Evolutionary conservation across 2,329 filamentous ascomycete genomes (phyloP).

Genomic region (Phoma sp.): DNA sequence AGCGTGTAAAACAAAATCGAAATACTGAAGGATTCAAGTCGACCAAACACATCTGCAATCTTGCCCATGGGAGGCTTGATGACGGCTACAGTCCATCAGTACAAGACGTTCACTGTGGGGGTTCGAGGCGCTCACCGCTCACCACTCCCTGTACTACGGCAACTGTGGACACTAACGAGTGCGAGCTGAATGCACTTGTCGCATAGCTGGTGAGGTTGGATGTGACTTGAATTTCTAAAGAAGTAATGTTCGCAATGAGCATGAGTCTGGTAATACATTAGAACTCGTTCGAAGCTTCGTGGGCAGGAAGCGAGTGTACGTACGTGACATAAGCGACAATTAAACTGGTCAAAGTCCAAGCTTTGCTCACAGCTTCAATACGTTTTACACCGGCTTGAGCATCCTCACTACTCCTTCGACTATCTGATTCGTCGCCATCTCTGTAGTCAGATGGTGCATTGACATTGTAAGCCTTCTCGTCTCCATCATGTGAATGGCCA

Average conservation of each 20-base stretch:
- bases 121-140: slow-evolving; percentile 44
- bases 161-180: slow-evolving; percentile 71
- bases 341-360: slow-evolving; percentile 57
- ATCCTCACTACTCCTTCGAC: slow-evolving; percentile 15
- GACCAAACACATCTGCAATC: slow-evolving; percentile 68
- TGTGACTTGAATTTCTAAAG: slow-evolving; percentile 71
- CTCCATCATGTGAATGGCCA: not conserved
- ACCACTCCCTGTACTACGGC: slow-evolving; percentile 70
- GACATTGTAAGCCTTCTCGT: slow-evolving; percentile 8
- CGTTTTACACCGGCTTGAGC: slow-evolving; percentile 58
- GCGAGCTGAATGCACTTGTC: slow-evolving; percentile 67
- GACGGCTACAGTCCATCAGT: slow-evolving; percentile 50
- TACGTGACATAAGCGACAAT: slow-evolving; percentile 57
- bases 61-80: slow-evolving; percentile 69
- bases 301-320: not conserved
- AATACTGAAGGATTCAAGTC: slow-evolving; percentile 65
- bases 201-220: slow-evolving; percentile 69
- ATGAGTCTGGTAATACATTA: slow-evolving; percentile 41
- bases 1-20: slow-evolving; percentile 63
- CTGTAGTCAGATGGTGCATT: slow-evolving; percentile 8
- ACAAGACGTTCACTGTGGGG: too few relatives aligned
- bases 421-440: slow-evolving; percentile 16
- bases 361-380: slow-evolving; percentile 57
- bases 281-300: slow-evolving; percentile 2
- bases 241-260: slow-evolving; percentile 70